These are phyloP conservation scores for Fusarium sp. DNA, from an alignment of 2,329 filamentous ascomycete genomes.

Conservation along the genomic window DNA sequence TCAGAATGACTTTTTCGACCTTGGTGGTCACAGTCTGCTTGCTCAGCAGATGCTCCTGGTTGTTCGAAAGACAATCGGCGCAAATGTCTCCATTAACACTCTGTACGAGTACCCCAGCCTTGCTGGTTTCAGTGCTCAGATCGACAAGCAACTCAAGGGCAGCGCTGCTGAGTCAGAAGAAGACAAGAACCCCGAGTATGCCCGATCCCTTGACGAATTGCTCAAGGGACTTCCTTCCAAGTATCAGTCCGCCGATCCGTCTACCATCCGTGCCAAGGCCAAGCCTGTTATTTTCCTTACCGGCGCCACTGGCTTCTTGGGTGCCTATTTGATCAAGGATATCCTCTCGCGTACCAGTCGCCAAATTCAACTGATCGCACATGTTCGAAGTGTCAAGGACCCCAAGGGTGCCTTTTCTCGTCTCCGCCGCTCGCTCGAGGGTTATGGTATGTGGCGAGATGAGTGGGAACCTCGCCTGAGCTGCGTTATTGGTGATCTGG, in stretches of 20 bases:
- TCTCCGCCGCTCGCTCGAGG: slow-evolving; percentile 74
- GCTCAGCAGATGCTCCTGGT: slow-evolving; percentile 81
- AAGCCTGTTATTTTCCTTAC: slow-evolving; percentile 79
- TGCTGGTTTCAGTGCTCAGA: slow-evolving; percentile 46
- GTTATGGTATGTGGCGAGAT: slow-evolving; percentile 83
- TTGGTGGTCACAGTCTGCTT: slow-evolving; percentile 61
- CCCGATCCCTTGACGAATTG: slow-evolving; percentile 65
- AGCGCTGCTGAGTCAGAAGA: slow-evolving; percentile 46
- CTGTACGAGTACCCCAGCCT: slow-evolving; percentile 50
- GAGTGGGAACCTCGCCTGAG: slow-evolving; percentile 74
- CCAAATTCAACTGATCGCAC: slow-evolving; percentile 69
- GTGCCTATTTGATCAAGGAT: slow-evolving; percentile 82
- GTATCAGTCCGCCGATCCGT: slow-evolving; percentile 54
- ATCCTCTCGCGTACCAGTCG: slow-evolving; percentile 65
- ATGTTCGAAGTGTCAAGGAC: slow-evolving; percentile 76
- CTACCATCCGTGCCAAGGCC: slow-evolving; percentile 44
- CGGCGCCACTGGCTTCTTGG: slow-evolving; percentile 83
- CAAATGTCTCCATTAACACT: slow-evolving; percentile 49
- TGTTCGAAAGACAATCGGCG: slow-evolving; percentile 47
- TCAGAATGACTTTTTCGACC: slow-evolving; percentile 53
- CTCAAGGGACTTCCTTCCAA: slow-evolving; percentile 60
- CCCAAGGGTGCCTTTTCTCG: slow-evolving; percentile 70
- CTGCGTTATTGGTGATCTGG: slow-evolving; percentile 78
- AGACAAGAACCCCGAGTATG: slow-evolving; percentile 64
- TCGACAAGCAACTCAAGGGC: slow-evolving; percentile 47